Evolutionary conservation across 805 yeast genomes (phyloP), one percentile per base, ranked within the genome.

Genomic region (Wickerhamomyces subpelliculosus): DNA sequence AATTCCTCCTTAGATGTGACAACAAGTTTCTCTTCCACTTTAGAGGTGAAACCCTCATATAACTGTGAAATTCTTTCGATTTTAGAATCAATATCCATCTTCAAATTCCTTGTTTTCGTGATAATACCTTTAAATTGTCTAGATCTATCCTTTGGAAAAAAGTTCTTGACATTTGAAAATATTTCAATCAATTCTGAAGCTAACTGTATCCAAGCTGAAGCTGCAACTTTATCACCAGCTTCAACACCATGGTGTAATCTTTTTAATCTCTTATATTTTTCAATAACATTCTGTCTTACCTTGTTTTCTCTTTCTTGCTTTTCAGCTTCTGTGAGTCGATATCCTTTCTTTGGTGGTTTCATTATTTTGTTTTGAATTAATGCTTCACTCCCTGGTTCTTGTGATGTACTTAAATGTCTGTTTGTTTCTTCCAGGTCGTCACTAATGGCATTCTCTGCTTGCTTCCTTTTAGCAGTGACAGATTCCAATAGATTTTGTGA

Each of bases 171-270:
- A 39, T 80, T 74, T 20, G 84, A 76, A 54, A 93, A 89, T 42
- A 84, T 76, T 52, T 88, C 95, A 30, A 90, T 77, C 36, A 93
- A 68, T 47, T 84, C 95, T 3, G 85, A 74, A 0, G 90, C 96
- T 5, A 79, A 65, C 43, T 86, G 85, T 46, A 85, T 71, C 97
- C 97, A 93, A 2, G 85, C 74, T 8, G 72, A 67, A 2, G 78
- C 71, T 0, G 93, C 84, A n/a, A 75, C 77, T 13, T 58, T 61
- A 44, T 80, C 81, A 4, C 71, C 75, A 4, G 55, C 48, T 30
- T 65, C 70, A 28, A 78, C 45, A 3, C 75, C 75, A 1, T 62
- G 62, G 25, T 68, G 63, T 36, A 81, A 68, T 38, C 80, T 65
- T 16, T 68, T 62, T 56, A 83, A 64, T 43, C 81, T 65, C 12